Conservation (phyloP, 2,329 filamentous ascomycete species). For the Drechslera avenae region DNA sequence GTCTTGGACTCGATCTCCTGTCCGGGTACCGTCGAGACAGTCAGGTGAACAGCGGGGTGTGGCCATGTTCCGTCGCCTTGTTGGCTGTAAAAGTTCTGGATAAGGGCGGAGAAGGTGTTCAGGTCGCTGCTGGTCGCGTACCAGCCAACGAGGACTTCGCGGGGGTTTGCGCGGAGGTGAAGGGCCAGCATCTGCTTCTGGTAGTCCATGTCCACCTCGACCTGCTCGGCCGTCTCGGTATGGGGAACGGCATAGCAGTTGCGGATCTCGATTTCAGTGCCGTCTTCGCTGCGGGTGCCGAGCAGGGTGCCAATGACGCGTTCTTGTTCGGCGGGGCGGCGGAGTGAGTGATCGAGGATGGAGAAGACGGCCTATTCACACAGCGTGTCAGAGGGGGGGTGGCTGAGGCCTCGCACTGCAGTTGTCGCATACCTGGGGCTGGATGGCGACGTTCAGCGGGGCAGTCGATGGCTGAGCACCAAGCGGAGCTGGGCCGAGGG, state of each 20-base stretch:
- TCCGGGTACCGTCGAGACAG: constrained; percentile 86
- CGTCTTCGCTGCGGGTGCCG: constrained; percentile 92
- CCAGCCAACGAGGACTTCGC: constrained; percentile 95
- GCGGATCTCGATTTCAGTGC: constrained; percentile 92
- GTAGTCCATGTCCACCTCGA: constrained; percentile 99
- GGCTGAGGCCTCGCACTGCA: constrained; percentile 1
- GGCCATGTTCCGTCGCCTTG: constrained; percentile 97
- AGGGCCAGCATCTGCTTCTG: constrained; percentile 99
- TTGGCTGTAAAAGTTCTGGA: constrained; percentile 98
- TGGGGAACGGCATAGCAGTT: constrained; percentile 98
- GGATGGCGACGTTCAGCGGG: constrained; percentile 91
- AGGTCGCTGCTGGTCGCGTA: constrained; percentile 96
- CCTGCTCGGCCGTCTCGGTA: constrained; percentile 97
- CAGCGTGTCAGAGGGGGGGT: constrained; percentile 11
- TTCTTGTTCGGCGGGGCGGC: constrained; percentile 88
- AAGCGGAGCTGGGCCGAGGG: constrained; percentile 79
- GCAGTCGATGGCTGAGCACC: constrained; percentile 84
- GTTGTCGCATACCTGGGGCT: constrained; percentile 76
- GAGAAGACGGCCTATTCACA: constrained; percentile 64
- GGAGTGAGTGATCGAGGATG: constrained; percentile 85
- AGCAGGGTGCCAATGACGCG: constrained; percentile 96
- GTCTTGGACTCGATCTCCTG: constrained; percentile 87
- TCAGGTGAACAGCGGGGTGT: constrained; percentile 96
- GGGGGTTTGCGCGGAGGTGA: constrained; percentile 90
- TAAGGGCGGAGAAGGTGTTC: constrained; percentile 97